Evolutionary conservation across 768 basidiomycete species (phyloP), one percentile per base, ranked within the genome.

Genomic region (Hygrophorus pudorinus): DNA sequence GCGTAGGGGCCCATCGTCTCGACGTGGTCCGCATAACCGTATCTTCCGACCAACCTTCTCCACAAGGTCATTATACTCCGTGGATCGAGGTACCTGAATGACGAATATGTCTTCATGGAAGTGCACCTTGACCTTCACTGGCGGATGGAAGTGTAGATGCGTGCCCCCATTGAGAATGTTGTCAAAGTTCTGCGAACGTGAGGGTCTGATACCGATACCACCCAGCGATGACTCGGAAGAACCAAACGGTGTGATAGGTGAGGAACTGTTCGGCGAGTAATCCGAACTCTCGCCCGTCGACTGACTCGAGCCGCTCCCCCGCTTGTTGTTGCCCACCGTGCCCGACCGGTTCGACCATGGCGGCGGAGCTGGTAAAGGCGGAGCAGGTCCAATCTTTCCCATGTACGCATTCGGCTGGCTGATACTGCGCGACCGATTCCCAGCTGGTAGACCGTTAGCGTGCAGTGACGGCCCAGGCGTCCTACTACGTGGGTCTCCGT

Each of bases 21-120:
- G 67, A 51, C 80, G 72, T 2, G 85, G 86, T 14, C 89, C 89
- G 59, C 91, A 94, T 20, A 93, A 71, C 24, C 89, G 76, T 53
- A 97, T 93, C 76, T 97, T 98, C 66, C 81, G 80, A 28, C 85
- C 82, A 1, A 98, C 89, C 59, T 82, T 85, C 61, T 91, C 85
- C 42, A 93, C 84, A 42, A 98, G 71, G 35, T 91, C 86, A 42
- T 67, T 70, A 61, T 83, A 93, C 59, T 85, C 79, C 28, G 87
- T 88, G 49, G 70, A 64, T 49, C 82, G 75, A 34, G 86, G 75
- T 18, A 94, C 89, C 62, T 90, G 85, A 46, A 97, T 87, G 50
- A 94, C 85, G 58, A 97, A 98, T 37, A 96, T 85, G 59, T 96
- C 92, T 54, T 93, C 87, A 55, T 89, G 81, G 67, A 85, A 97